phyloP scores from a whole-genome alignment of 202 grass and related monocot genomes.

The Panicum virgatum region DNA sequence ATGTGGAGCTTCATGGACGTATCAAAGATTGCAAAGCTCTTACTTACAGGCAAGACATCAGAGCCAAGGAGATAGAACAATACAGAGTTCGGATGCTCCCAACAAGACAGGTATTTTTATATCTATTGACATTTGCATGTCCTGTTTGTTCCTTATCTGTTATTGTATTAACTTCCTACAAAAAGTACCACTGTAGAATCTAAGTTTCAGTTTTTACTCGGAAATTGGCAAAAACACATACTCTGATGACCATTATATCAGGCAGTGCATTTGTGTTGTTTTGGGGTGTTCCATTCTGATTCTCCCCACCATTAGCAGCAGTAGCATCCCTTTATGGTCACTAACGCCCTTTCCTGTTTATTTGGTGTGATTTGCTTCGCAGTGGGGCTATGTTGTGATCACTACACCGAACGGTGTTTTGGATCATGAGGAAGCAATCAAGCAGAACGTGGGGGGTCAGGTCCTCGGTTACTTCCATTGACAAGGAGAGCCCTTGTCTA shows the following conservation, averaged over 20 bases:
- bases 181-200: not conserved
- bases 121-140: not conserved
- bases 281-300: not conserved
- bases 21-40: conserved; percentile 89
- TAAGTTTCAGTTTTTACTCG: not conserved
- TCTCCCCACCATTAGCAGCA: too few relatives aligned
- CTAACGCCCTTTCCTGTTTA: not conserved
- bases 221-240: not conserved
- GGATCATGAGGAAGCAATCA: conserved; percentile 96
- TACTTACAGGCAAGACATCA: conserved; percentile 79
- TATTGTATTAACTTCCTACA: not conserved
- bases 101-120: conserved; percentile 63
- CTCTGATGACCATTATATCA: not conserved
- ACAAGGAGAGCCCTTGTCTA: not conserved
- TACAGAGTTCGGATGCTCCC: conserved; percentile 79
- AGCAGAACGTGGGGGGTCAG: conserved; percentile 85
- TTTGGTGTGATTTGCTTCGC: conserved; percentile 38
- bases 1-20: conserved; percentile 74
- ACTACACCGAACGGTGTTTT: conserved; percentile 86
- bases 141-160: not conserved
- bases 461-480: conserved; percentile 93
- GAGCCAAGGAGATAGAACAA: conserved; percentile 79
- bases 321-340: not conserved
- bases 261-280: not conserved
- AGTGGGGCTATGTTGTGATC: conserved; percentile 98